These are phyloP conservation scores for Carex kokanica DNA, from an alignment of 176 grass and related monocot genomes.

Conservation along the genomic window DNA sequence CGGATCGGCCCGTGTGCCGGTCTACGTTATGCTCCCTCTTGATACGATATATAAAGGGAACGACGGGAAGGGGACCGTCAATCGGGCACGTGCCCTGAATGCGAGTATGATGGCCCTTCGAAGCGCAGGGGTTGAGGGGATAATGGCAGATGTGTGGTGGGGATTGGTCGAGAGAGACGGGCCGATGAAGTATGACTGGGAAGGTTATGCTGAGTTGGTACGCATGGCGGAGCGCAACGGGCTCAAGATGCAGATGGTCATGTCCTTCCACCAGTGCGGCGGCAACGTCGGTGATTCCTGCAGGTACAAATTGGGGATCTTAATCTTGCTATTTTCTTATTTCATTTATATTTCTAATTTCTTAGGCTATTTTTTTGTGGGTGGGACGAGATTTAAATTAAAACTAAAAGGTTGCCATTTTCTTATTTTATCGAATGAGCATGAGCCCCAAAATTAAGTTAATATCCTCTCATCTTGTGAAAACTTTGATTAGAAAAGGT, in stretches of 20 bases:
- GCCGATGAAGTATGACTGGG: conserved; percentile 69
- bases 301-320: conserved; percentile 48
- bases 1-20: conserved; percentile 38
- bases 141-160: conserved; percentile 99
- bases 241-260: conserved; percentile 79
- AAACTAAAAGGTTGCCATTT: no score
- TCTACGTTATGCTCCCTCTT: conserved; percentile 95
- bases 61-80: conserved; percentile 38
- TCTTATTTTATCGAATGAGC: no score
- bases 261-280: conserved; percentile 73
- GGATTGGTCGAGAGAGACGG: conserved; percentile 76
- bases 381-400: no score
- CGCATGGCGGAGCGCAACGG: conserved; percentile 78
- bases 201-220: conserved; percentile 73
- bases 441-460: no score
- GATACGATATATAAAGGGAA: conserved; percentile 51
- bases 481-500: no score
- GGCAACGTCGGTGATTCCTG: conserved; percentile 61
- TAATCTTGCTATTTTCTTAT: background rate
- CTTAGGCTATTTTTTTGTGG: no score
- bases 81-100: conserved; percentile 48
- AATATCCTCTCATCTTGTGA: no score
- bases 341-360: background rate
- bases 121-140: conserved; percentile 83
- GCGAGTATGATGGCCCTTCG: conserved; percentile 74